Conservation (phyloP, 2,329 filamentous ascomycete species). For the Elsinoe fawcettii region DNA sequence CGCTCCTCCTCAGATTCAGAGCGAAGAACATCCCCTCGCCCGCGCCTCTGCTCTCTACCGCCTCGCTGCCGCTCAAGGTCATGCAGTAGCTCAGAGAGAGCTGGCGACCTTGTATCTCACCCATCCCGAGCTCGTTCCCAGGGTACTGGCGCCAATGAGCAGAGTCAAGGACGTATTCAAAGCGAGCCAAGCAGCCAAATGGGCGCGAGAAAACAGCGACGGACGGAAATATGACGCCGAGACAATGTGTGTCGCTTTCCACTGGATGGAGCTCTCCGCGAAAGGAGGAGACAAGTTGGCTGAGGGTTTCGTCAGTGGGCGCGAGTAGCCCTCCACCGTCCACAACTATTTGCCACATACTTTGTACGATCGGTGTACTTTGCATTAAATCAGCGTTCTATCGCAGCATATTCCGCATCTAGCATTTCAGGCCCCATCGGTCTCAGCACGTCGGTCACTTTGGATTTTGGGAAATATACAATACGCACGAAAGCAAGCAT, state of each 20-base stretch:
- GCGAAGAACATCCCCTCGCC: slow-evolving; percentile 53
- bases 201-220: slow-evolving; percentile 50
- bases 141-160: slow-evolving; percentile 74
- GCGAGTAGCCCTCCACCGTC: background rate
- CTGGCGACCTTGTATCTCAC: slow-evolving; percentile 89
- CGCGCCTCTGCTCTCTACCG: slow-evolving; percentile 86
- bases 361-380: no score
- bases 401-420: background rate
- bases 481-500: background rate
- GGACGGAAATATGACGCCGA: slow-evolving; percentile 67
- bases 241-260: slow-evolving; percentile 86
- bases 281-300: slow-evolving; percentile 81
- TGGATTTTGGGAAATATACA: background rate
- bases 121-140: slow-evolving; percentile 73
- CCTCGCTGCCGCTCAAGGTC: slow-evolving; percentile 87
- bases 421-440: background rate
- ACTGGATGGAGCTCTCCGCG: slow-evolving; percentile 93
- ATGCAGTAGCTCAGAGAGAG: slow-evolving; percentile 82
- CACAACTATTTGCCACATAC: no score
- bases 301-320: slow-evolving; percentile 25
- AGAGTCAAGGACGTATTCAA: slow-evolving; percentile 86
- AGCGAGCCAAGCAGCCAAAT: slow-evolving; percentile 62
- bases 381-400: no score
- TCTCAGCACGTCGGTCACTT: background rate
- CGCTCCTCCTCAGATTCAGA: slow-evolving; percentile 25